Evolutionary conservation across 352 stramenopile species (phyloP).

Genomic region (Saprolegnia parasitica): DNA sequence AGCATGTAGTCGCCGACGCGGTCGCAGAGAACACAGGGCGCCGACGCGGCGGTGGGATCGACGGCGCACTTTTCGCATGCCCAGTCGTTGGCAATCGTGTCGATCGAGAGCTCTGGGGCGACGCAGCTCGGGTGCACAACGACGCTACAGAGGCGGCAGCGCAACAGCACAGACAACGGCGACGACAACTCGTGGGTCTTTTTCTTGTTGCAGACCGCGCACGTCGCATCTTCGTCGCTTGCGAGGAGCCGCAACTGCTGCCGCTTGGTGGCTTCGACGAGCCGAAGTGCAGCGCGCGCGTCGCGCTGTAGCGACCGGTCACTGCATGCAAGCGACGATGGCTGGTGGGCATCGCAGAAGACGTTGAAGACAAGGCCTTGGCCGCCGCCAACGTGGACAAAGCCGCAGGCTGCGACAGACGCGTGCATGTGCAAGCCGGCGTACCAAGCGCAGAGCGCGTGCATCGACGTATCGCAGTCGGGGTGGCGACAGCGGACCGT

Average conservation of each 20-base stretch:
- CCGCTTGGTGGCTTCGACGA: constrained; percentile 6
- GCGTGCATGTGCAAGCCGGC: constrained; percentile 72
- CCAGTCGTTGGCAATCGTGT: constrained; percentile 75
- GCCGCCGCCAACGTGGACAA: constrained; percentile 67
- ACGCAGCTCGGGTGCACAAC: constrained; percentile 79
- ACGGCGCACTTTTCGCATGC: constrained; percentile 77
- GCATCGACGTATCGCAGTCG: constrained; percentile 59
- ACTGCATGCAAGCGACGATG: constrained; percentile 38
- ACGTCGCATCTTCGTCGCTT: constrained; percentile 52
- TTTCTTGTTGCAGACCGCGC: constrained; percentile 73
- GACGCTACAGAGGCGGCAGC: constrained; percentile 80
- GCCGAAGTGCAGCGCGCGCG: not conserved
- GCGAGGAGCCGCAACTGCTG: constrained; percentile 31
- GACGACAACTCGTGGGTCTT: constrained; percentile 42
- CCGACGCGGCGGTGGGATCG: constrained; percentile 36
- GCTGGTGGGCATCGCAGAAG: constrained; percentile 55
- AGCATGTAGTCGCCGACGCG: constrained; percentile 76
- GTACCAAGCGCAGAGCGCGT: constrained; percentile 84
- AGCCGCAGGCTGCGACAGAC: constrained; percentile 41
- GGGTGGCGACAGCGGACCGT: constrained; percentile 61
- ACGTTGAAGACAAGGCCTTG: constrained; percentile 66
- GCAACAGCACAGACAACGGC: constrained; percentile 54
- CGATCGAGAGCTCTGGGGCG: constrained; percentile 57
- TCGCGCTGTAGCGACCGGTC: constrained; percentile 36
- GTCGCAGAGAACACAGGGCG: constrained; percentile 59